A percentile compares a stretch with the other conserved stretches of the same genome.
These are phyloP conservation scores for Allium fistulosum DNA, from an alignment of 106 monocot species.

Conservation along the genomic window DNA sequence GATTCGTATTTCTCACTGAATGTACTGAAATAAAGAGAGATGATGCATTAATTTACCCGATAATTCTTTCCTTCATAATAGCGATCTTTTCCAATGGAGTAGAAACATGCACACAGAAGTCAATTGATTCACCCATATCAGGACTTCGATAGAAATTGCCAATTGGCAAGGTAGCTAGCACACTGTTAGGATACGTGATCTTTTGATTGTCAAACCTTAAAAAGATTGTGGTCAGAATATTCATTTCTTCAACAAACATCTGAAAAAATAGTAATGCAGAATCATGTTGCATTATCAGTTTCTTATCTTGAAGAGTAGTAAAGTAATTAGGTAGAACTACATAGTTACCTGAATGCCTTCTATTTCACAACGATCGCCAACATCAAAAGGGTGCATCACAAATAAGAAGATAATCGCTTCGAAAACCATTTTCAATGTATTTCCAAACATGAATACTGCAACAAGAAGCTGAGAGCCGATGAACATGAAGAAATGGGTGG, in stretches of 20 bases:
- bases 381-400: conserved; percentile 89
- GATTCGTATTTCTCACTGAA: no score
- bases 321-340: not conserved
- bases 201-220: conserved; percentile 74
- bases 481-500: conserved; percentile 57
- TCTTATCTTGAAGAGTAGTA: no score
- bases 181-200: conserved; percentile 74
- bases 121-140: conserved; percentile 85
- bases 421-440: conserved; percentile 73
- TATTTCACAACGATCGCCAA: conserved; percentile 83
- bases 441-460: conserved; percentile 68
- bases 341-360: conserved; percentile 67
- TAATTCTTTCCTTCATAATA: conserved; percentile 65
- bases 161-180: conserved; percentile 55
- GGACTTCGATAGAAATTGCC: conserved; percentile 83
- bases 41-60: conserved; percentile 25
- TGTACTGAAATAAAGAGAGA: no score
- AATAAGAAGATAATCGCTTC: conserved; percentile 85
- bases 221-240: conserved; percentile 83
- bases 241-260: conserved; percentile 95
- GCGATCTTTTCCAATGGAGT: conserved; percentile 79
- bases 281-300: no score
- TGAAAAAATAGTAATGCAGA: conserved; percentile 13
- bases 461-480: conserved; percentile 70
- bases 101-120: conserved; percentile 71